Evolutionary conservation across 495 filamentous ascomycete genomes (phyloP), one percentile per base, ranked within the genome.

Genomic region (Penicillium lagena): DNA sequence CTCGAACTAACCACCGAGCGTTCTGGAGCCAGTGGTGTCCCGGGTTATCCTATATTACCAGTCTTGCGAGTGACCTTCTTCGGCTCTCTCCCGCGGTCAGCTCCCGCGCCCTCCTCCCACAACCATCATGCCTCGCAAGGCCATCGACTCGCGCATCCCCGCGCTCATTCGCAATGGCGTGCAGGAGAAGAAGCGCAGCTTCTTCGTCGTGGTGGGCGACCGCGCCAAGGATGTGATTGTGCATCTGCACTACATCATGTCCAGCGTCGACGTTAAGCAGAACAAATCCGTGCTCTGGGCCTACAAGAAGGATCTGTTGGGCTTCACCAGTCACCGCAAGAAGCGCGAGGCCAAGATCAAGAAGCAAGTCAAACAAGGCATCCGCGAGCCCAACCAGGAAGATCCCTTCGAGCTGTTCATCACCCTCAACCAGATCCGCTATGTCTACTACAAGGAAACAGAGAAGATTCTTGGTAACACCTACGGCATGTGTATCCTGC

Each of bases 391-490:
- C n/a, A 96, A 99, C 63, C 80, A 83, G 37, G 90, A 96, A 56
- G 94, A 97, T 56, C 87, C 94, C 1, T 99, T 99, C 70, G 94
- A 99, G 72, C 77, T 97, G 49, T 99, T 99, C 70, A 85, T 99
- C 60, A 90, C 88, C 13, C 80, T 96, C 43, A 86, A 96, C 66
- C 89, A 96, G 60, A 95, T 99, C 55, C 87, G 94, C 52, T 99
- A 97, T 79, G 87, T 91, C 33, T 99, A 95, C 76, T 99, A 99
- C 74, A 99, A 99, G 68, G 94, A 99, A 68, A 97, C 94, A n/a
- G 94, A 99, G 48, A 96, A 95, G 73, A 97, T 99, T 59, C 67
- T 99, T 33, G 94, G 94, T 52, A 96, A 97, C 66, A 99, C 94
- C 29, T 99, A 91, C 61, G 93, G 94, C 51, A 97, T 97, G 87